Evolutionary conservation across 129 eudicot species (phyloP), one percentile per base, ranked within the genome.

Genomic region (Erigeron canadensis): DNA sequence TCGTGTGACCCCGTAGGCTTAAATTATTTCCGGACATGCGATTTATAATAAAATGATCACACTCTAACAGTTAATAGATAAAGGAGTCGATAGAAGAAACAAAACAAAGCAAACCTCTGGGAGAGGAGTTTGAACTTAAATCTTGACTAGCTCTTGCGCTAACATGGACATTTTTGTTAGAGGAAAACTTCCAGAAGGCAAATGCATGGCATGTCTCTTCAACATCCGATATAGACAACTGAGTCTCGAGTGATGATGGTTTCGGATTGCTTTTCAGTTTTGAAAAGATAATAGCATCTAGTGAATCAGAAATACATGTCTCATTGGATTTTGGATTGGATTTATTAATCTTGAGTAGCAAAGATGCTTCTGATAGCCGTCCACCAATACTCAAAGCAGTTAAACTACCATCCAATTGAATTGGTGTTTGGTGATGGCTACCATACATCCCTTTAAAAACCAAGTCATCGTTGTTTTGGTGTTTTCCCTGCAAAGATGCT

Each of bases 201-300:
- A 92, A 92, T 8, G 91, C 96, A 83, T 92, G 87, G 63, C 96
- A 89, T 63, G 98, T 92, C 71, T 88, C 89, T 89, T 92, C 98
- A 80, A 95, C 98, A 80, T 92, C 95, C 78, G 89, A 83, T 75
- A 88, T 86, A 38, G 96, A 91, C 42, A 85, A 75, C 65, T 47
- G 84, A 19, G 80, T 57, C 7, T 75, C 89, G 34, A 71, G 73
- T 45, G 67, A 66, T 40, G 73, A 65, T 43, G 77, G 82, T 45
- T 80, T 81, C 46, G 82, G 64, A 56, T 63, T 75, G 10, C 67
- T 55, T 48, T 84, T 76, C 15, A 75, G 34, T 71, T 86, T 84
- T 38, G 73, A 58, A 54, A 72, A 37, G 68, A 76, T 44, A 43
- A 81, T 65, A 48, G 90, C 81, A 71, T 85, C 87, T 53, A 80